Base-by-base conservation (phyloP, 768 basidiomycete genomes). In the Tulasnella sp. region DNA sequence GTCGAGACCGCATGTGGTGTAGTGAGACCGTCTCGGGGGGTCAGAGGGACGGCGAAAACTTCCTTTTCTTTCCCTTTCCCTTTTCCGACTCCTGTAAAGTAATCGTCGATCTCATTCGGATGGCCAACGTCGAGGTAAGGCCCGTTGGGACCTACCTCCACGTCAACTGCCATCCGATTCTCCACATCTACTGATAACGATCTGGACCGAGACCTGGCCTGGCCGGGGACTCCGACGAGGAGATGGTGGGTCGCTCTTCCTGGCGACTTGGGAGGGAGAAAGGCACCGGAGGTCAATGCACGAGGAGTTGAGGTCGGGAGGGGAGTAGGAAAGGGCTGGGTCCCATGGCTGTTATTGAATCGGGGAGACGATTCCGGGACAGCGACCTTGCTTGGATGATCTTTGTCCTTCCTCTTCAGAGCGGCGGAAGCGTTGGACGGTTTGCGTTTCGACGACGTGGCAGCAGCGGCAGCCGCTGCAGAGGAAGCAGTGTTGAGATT, bases 11-110 rank as follows among this genome's bases (percentile, higher is more conserved):
- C 42, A 29, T 11, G 29, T 32, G 67, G 35, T 32, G 42, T 67
- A 39, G 67, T 44, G 40, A 44, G 40, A 29, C 64, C 64, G 36
- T 66, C 52, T 14, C 52, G 3, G 52, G 52, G 52, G 26, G 64
- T 47, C 26, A 62, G 47, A 29, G 69, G 69, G 47, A 47, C 69
- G 32, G 35, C 69, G 67, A 66, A 36, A 69, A 29, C 35, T 52
- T 70, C 69, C 34, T 52, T 44, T 29, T 70, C 69, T 39, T 70
- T 70, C 14, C 69, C 69, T 34, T 70, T 70, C 16, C 69, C 69
- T n/a, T 70, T 70, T 17, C 42, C 42, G 34, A n/a, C 35, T 41
- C 39, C 67, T 34, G 44, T 52, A 19, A 47, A 70, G 64, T 65
- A 65, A 40, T 65, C 64, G 35, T 36, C 35, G 39, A 36, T 65